Evolutionary conservation across 352 stramenopile genomes (phyloP).

Genomic region (Phytophthora cryptogea): DNA sequence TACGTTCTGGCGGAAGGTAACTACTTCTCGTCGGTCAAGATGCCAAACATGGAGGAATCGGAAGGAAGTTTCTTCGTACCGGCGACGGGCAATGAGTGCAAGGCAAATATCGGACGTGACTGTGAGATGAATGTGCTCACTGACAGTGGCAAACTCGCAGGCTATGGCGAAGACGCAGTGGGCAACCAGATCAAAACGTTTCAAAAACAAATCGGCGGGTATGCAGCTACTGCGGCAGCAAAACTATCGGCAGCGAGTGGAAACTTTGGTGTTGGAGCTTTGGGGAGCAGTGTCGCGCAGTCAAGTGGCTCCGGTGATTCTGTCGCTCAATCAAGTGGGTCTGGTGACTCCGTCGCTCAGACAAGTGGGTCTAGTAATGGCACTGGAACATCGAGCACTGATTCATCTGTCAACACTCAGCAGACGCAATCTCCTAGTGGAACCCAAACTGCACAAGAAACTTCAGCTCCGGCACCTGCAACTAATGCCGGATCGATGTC

Average conservation of each 20-base stretch:
- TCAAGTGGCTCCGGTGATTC: background rate
- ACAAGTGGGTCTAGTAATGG: background rate
- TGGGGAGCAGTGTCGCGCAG: background rate
- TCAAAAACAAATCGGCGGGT: background rate
- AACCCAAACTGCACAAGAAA: too few relatives aligned
- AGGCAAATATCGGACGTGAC: background rate
- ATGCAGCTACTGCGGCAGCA: background rate
- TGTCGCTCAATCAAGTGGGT: background rate
- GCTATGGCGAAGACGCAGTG: constrained; percentile 5
- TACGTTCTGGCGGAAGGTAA: background rate
- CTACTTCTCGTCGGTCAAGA: background rate
- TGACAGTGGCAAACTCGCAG: constrained; percentile 5
- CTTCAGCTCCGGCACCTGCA: too few relatives aligned
- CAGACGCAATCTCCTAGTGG: too few relatives aligned
- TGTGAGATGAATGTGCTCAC: background rate
- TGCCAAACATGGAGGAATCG: background rate
- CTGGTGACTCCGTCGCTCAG: too few relatives aligned
- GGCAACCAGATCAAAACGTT: constrained; percentile 1
- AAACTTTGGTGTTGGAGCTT: constrained; percentile 7
- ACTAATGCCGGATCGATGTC: too few relatives aligned
- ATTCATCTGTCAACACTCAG: too few relatives aligned
- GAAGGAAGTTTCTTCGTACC: background rate
- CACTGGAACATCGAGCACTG: too few relatives aligned
- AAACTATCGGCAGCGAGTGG: background rate
- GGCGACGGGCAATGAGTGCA: background rate